Evolutionary conservation across 2,329 filamentous ascomycete species (phyloP), one percentile per base, ranked within the genome.

Genomic region (Exophiala sp.): DNA sequence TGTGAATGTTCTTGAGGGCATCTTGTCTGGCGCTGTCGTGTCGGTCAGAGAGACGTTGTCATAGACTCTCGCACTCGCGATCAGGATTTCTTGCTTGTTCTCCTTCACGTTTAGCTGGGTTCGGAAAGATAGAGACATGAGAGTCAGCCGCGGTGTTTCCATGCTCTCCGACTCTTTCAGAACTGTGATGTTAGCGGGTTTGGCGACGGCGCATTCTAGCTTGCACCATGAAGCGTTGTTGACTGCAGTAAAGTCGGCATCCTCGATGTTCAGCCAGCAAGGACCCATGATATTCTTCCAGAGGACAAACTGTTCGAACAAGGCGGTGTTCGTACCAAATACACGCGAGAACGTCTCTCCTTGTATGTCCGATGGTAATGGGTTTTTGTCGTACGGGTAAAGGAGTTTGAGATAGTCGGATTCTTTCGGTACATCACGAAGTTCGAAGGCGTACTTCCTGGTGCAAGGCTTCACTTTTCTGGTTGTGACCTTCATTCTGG

Each of bases 271-370:
- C 42, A 99, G 81, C 94, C 94, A 99, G 70, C 94, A 97, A 29
- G 94, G 94, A 1, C 94, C 94, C 92, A 96, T 99, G 64, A 99
- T 89, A 67, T 96, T 95, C 75, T 96, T 97, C 88, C 91, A 96
- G 4, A 99, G 79, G 16, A 99, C 94, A 67, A 99, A 99, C 65
- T 99, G 94, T 72, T 99, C 94, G 64, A 99, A 99, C 0, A 99
- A 78, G 1, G 89, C 85, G 0, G 94, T 99, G 69, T 94, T 96
- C 52, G 88, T 87, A 24, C 95, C 94, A 63, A 99, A 99, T 20
- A 96, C 86, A 61, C 89, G 89, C 1, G 92, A 96, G 68, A 92
- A 99, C 0, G 94, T 97, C 69, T 95, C 85, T 24, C 94, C 94
- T 38, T 78, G 82, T 5, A 82, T 73, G 57, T 87, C 86, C 49